Percentiles rank a stretch among this genome's conserved stretches.
phyloP scores from a whole-genome alignment of 129 eudicot genomes.

The Chrysanthemum lavandulifolium region DNA sequence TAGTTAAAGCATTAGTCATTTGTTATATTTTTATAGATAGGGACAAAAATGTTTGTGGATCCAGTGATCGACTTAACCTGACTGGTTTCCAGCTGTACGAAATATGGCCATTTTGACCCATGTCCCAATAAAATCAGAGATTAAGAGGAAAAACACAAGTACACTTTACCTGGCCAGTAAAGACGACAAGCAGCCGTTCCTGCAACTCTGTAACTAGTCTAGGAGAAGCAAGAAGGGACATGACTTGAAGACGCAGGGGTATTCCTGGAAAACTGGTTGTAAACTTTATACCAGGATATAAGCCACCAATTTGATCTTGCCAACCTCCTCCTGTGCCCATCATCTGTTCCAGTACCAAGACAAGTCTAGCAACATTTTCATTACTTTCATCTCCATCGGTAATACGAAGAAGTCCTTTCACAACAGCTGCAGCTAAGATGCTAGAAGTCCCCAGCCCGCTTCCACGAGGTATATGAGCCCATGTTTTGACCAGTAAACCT shows the following conservation, averaged over 20 bases:
- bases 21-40: neutral
- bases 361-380: constrained; percentile 89
- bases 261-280: constrained; percentile 87
- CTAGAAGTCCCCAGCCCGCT: constrained; percentile 99
- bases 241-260: constrained; percentile 91
- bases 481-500: constrained; percentile 71
- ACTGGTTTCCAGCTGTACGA: neutral
- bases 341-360: constrained; percentile 90
- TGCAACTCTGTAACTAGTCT: constrained; percentile 62
- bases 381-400: constrained; percentile 74
- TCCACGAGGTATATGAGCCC: constrained; percentile 99
- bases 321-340: constrained; percentile 99
- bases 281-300: constrained; percentile 89
- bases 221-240: constrained; percentile 77
- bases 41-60: neutral
- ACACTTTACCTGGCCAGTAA: constrained; percentile 89
- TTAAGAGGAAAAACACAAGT: neutral
- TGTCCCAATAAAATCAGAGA: neutral
- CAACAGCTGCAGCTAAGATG: constrained; percentile 95
- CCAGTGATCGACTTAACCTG: too few relatives aligned
- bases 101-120: neutral
- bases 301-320: constrained; percentile 95
- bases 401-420: constrained; percentile 86
- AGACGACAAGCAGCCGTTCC: constrained; percentile 80
- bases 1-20: neutral